Evolutionary conservation across 2,329 filamentous ascomycete species (phyloP), one percentile per base, ranked within the genome.

Genomic region (Neonectria punicea): DNA sequence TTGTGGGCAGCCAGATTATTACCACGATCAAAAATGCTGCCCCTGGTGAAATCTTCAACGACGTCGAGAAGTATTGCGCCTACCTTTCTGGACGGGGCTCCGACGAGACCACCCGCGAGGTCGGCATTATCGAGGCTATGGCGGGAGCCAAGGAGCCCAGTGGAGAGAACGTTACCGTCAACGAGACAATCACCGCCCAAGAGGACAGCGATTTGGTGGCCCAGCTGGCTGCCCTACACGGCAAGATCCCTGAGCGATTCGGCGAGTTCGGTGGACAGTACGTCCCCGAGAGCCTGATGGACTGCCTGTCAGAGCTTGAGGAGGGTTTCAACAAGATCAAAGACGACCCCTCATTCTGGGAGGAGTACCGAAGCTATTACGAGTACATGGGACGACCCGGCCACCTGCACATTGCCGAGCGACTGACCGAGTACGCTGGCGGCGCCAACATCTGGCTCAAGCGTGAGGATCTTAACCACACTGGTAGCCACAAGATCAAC

Each of bases 401-500:
- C 57, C 94, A 95, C 71, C 85, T 99, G 58, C 96, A 99, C 81
- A 83, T 94, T 58, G 96, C 96, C 1, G 90, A 96, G 72, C 90
- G 94, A 58, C 84, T 99, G 70, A 98, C 95, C 0, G 91, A 97
- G 77, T 84, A 95, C 75, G 94, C 93, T 53, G 93, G 94, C 25
- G 96, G 96, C 66, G 95, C 96, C 53, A 97, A 94, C 77, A 97
- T 99, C 83, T 99, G 95, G 91, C 83, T 99, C 72, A 99, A 99
- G 87, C 90, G 96, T 74, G 96, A 99, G 82, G 96, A 99, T 78
- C 85, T 98, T 61, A 98, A 98, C 82, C 96, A 99, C 79, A 98
- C 96, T 9, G 96, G 96, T 71, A 97, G 93, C 68, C 96, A 99
- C 86, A 99, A 99, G 87, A 98, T 99, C 85, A 99, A 99, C 85